Percentiles rank a stretch among this genome's conserved stretches.
These are phyloP conservation scores for Boletellus deceptivus DNA, from an alignment of 1,284 basidiomycete species.

Conservation along the genomic window DNA sequence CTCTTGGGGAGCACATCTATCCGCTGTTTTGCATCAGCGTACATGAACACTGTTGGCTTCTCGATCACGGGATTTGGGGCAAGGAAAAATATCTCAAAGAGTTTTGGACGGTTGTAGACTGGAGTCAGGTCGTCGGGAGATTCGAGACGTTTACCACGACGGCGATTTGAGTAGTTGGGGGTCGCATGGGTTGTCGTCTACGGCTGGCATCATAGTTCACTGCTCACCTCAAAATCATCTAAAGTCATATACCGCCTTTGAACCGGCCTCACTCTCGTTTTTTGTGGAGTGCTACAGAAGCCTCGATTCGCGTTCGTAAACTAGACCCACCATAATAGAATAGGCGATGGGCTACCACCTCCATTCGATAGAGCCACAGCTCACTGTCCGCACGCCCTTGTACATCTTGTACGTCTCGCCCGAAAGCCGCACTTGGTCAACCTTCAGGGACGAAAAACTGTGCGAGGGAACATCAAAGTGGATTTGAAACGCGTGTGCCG, in stretches of 20 bases:
- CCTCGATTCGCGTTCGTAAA: not conserved
- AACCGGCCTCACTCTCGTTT: not conserved
- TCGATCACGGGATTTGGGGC: constrained; percentile 92
- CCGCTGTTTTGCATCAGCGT: constrained; percentile 86
- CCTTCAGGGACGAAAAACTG: constrained; percentile 77
- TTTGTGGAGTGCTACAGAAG: not conserved
- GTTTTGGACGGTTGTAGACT: constrained; percentile 90
- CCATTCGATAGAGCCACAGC: constrained; percentile 68
- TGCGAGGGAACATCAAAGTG: constrained; percentile 71
- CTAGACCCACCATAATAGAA: not conserved
- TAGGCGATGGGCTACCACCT: constrained; percentile 50
- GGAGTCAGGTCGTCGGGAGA: constrained; percentile 61
- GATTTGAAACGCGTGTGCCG: constrained; percentile 71
- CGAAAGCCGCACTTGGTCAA: constrained; percentile 82
- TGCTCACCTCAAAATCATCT: constrained; percentile 17
- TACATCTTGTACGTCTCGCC: constrained; percentile 83
- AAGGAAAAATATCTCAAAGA: constrained; percentile 87
- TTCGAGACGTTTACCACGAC: constrained; percentile 24
- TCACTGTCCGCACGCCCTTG: constrained; percentile 70
- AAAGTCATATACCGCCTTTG: constrained; percentile 14
- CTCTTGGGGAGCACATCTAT: constrained; percentile 57
- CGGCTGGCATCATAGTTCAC: constrained; percentile 20
- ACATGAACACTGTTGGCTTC: constrained; percentile 92
- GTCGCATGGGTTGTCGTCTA: constrained; percentile 7
- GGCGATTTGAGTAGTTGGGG: constrained; percentile 9